phyloP scores from a whole-genome alignment of 2,329 filamentous ascomycete genomes.

The Venturiaceae sp. region DNA sequence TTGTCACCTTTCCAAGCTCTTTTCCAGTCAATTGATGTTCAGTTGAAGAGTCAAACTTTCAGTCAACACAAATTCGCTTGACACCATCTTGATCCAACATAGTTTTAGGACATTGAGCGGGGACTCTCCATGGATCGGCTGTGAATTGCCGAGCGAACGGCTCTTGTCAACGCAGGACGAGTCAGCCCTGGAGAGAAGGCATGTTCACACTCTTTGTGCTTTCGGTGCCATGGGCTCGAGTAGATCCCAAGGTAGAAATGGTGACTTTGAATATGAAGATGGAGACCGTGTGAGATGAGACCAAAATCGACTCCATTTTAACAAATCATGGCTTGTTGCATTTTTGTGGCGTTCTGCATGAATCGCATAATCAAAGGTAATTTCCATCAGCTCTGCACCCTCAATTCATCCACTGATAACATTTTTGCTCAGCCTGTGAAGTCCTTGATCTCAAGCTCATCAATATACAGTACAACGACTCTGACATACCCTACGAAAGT shows the following conservation, averaged over 20 bases:
- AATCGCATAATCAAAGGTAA: neutral
- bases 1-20: neutral
- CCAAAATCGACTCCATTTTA: no score
- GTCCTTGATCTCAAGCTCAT: constrained; percentile 1
- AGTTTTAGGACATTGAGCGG: neutral
- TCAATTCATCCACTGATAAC: neutral
- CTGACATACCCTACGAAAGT: neutral
- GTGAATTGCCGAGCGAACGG: neutral
- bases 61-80: neutral
- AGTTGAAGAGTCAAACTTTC: neutral
- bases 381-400: neutral
- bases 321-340: constrained; percentile 4
- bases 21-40: neutral
- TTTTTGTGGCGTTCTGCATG: neutral
- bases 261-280: neutral
- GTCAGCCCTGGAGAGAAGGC: neutral
- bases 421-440: neutral
- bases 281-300: neutral
- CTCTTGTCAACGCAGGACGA: neutral
- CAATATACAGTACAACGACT: constrained; percentile 2
- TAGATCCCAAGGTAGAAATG: neutral
- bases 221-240: neutral
- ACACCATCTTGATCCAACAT: neutral
- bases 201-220: neutral
- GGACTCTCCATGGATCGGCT: neutral